Base-by-base conservation (phyloP, 257 asterid species). In the Gentiana dahurica region DNA sequence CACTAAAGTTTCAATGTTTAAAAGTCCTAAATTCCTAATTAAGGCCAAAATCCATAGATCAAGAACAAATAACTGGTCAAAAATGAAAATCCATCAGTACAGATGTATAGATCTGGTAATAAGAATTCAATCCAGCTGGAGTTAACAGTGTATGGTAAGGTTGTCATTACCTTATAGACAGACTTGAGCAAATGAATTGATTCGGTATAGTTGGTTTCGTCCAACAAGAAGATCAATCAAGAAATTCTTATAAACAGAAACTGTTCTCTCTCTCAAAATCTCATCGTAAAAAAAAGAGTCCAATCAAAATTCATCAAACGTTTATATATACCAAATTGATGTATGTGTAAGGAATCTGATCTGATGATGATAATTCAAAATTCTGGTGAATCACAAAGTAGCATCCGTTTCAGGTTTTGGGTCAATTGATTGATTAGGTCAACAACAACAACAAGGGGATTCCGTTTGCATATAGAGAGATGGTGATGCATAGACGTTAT, bases 51-150 rank as follows among this genome's bases (percentile, higher is more conserved):
- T 38, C 51, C 37, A 51, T 45, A 48, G 15, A 59, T 60, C 49
- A 45, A 48, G n/a, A 50, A 15, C 5, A 57, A 24, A 56, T 12
- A 56, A 10, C 53, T 45, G 24, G 8, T 11, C 43, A 35, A 53
- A 45, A 61, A 43, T 46, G 43, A 41, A 53, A 35, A 34, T 43
- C 8, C 44, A 39, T 1, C 44, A 39, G 44, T 39, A 39, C 36
- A 41, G 59, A 51, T 34, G 13, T 36, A 54, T 56, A 66, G 66
- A 66, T 66, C 71, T 66, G 62, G 66, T n/a, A 15, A 39, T 39
- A 4, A 39, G 8, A 39, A 39, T 39, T 7, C 4, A 39, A 39
- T 39, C 44, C 44, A 39, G 44, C 44, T 39, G 44, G 6, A 39
- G 44, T 39, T 24, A 39, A 39, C 44, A 39, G 44, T 44, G 57